Percentiles rank a stretch among this genome's conserved stretches.
Evolutionary conservation across 805 yeast genomes (phyloP).

Genomic region (Kockiozyma suomiensis): DNA sequence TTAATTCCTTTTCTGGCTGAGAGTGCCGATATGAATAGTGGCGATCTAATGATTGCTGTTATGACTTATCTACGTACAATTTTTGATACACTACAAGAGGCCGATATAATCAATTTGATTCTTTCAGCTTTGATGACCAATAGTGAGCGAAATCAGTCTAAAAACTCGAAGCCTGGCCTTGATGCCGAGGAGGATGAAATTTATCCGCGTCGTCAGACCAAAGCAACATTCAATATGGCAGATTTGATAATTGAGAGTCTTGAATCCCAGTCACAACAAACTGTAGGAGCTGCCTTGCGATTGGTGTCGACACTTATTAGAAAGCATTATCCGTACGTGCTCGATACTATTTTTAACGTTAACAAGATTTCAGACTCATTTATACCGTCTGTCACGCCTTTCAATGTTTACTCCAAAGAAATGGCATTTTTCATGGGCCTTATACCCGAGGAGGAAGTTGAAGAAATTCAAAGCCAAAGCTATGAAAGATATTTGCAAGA

Average conservation of each 20-base stretch:
- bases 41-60: slow-evolving; percentile 35
- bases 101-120: slow-evolving; percentile 14
- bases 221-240: slow-evolving; percentile 20
- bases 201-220: not conserved
- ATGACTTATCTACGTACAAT: slow-evolving; percentile 36
- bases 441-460: slow-evolving; percentile 12
- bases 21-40: slow-evolving; percentile 29
- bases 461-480: slow-evolving; percentile 12
- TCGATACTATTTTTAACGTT: slow-evolving; percentile 24
- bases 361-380: slow-evolving; percentile 16
- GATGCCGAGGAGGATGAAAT: not conserved
- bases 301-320: slow-evolving; percentile 35
- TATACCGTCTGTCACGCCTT: slow-evolving; percentile 23
- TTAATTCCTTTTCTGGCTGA: slow-evolving; percentile 39
- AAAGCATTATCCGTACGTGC: slow-evolving; percentile 38
- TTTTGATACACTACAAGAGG: slow-evolving; percentile 31
- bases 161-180: not conserved
- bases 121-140: not conserved
- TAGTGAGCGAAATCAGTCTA: not conserved
- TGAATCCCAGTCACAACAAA: slow-evolving; percentile 29
- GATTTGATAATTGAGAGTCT: slow-evolving; percentile 32
- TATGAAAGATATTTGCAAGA: slow-evolving; percentile 33
- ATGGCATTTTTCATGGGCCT: slow-evolving; percentile 25
- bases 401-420: slow-evolving; percentile 25
- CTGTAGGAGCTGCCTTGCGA: slow-evolving; percentile 33